A percentile compares a stretch with the other conserved stretches of the same genome.
These are phyloP conservation scores for Cadophora gregata DNA, from an alignment of 2,329 filamentous ascomycete species.

Conservation along the genomic window DNA sequence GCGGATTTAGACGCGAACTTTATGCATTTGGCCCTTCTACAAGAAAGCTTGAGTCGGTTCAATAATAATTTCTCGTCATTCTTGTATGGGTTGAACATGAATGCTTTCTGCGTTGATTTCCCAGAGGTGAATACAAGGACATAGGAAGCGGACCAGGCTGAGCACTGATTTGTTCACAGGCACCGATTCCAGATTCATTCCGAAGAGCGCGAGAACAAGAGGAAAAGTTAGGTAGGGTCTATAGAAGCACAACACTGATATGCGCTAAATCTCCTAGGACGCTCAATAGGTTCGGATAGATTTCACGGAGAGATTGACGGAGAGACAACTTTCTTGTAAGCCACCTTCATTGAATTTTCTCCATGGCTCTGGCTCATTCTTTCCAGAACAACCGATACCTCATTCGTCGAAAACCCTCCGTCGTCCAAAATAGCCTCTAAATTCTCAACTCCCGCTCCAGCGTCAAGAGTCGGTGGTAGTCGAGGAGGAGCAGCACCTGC, in stretches of 20 bases:
- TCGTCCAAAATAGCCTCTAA: slow-evolving; percentile 57
- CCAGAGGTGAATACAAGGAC: slow-evolving; percentile 72
- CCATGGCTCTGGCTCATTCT: slow-evolving; percentile 27
- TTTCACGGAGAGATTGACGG: slow-evolving; percentile 53
- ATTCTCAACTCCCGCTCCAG: slow-evolving; percentile 43
- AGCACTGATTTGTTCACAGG: slow-evolving; percentile 54
- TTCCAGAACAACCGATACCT: slow-evolving; percentile 83
- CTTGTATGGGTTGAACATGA: slow-evolving; percentile 97
- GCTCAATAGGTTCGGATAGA: slow-evolving; percentile 46
- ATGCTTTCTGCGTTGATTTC: slow-evolving; percentile 98
- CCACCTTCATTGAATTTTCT: slow-evolving; percentile 24
- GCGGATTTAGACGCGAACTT: slow-evolving; percentile 96
- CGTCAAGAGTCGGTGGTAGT: slow-evolving; percentile 39
- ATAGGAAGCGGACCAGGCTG: not conserved
- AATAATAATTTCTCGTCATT: slow-evolving; percentile 96
- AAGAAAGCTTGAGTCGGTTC: slow-evolving; percentile 91
- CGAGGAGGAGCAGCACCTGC: slow-evolving; percentile 38
- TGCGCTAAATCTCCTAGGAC: slow-evolving; percentile 33
- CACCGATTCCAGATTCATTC: slow-evolving; percentile 85
- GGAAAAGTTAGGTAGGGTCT: slow-evolving; percentile 52
- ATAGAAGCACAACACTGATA: slow-evolving; percentile 22
- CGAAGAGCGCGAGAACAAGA: slow-evolving; percentile 66
- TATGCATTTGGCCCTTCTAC: slow-evolving; percentile 96
- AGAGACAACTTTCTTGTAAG: slow-evolving; percentile 87
- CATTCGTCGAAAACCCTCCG: slow-evolving; percentile 87